Evolutionary conservation across 1,139 yeast genomes (phyloP), one percentile per base, ranked within the genome.

Genomic region (Geotrichum bryndzae): DNA sequence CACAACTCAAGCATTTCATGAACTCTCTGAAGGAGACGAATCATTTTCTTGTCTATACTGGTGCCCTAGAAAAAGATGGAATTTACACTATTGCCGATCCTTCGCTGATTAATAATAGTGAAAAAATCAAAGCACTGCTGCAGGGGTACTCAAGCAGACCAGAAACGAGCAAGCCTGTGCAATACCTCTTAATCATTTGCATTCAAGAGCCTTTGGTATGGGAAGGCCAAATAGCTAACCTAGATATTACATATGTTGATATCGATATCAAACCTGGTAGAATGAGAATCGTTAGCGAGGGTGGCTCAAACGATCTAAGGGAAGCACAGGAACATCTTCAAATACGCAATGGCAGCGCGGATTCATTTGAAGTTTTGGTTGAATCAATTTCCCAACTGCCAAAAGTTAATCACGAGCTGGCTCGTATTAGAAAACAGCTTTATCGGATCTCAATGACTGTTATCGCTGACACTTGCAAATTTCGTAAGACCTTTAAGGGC

Each of bases 151-250:
- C 72, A 8, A 64, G 73, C 27, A 64, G 72, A 22, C 65, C 66
- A 10, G 65, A 60, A 23, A 76, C 74, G n/a, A 75, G 75, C 38
- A 81, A 78, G 25, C 73, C 77, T 60, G 86, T 63, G 4, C 65
- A 90, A 0, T 90, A 90, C 68, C 82, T 91, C 18, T 70, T 92
- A 46, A 87, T 92, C 0, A 76, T 91, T 27, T 86, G 90, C 69
- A 94, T 96, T 1, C 82, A 87, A 15, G 90, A 89, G 69, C 96
- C 97, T 0, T 82, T 92, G 71, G 84, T 89, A 35, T 92, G 98
- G 98, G 94, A 89, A 66, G 98, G 98, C 1, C 81, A 82, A 29
- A 86, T 88, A 65, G 82, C 87, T 46, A 82, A 84, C 58, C 73
- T 89, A 22, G 82, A 83, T 27, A 74, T 86, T 77, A 73, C 76